Base-by-base conservation (phyloP, 139 green algal species). In the Ettlia oleoabundans region DNA sequence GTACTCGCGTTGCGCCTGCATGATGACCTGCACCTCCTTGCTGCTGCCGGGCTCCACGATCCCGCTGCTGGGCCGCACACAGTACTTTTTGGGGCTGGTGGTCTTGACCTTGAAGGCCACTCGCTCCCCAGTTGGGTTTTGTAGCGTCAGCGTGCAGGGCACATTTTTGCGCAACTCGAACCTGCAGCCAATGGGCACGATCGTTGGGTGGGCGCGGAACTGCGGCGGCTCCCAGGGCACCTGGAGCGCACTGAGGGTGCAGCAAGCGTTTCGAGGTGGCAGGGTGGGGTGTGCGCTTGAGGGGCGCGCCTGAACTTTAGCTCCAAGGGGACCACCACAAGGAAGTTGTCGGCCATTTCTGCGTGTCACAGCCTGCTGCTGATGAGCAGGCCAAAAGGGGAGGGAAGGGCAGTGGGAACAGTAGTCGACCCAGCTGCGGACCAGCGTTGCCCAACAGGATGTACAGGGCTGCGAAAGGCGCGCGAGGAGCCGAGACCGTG, bases 41-140 rank as follows among this genome's bases (percentile, higher is more conserved):
- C 74, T 86, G 63, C 74, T 63, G 68, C 72, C 68, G 8, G 90
- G 84, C 42, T 92, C 86, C n/a, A 94, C 86, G 15, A 91, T 65
- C 30, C 90, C 90, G 18, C 84, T 91, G 87, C 91, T 95, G 42
- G 93, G 93, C 38, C 93, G 86, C 33, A 97, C 93, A 81, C 92
- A 96, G 77, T 97, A 97, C 85, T 96, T 97, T 86, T 95, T 97
- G 18, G 93, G 93, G 30, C 79, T 85, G 37, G 93, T 97, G 30
- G 93, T 97, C 89, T 97, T 97, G 7, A 81, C 93, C 80, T 96
- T 96, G 84, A 96, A 96, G 8, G 92, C 92, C 37, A 94, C 81
- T 26, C 86, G 77, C 42, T 93, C 85, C 6, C 63, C 70, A 24
- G 62, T 87, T 1, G 83, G 61, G 80, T 96, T 96, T 15, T 88